A percentile compares a stretch with the other conserved stretches of the same genome.
Evolutionary conservation across 179 eudicot genomes (phyloP).

Genomic region (Nepenthes alata): DNA sequence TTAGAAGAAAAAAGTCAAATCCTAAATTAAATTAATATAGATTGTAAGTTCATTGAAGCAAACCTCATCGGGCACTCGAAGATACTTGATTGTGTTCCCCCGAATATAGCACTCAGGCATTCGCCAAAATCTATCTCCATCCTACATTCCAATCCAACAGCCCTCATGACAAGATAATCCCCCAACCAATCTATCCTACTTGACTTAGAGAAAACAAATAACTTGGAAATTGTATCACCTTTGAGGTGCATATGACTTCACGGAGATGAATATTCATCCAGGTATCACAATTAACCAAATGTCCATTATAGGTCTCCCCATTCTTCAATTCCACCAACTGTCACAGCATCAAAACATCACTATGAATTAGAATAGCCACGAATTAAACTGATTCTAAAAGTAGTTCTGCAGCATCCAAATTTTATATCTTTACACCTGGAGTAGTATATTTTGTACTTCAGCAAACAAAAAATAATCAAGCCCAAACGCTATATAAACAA

Average conservation of each 20-base stretch:
- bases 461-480: neutral
- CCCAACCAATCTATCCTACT: neutral
- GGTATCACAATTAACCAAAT: constrained; percentile 85
- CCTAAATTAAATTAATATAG: no score
- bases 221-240: constrained; percentile 27
- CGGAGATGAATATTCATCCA: constrained; percentile 98
- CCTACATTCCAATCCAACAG: constrained; percentile 28
- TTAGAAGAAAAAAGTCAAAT: no score
- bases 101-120: constrained; percentile 90
- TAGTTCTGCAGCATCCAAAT: neutral
- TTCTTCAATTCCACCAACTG: constrained; percentile 94
- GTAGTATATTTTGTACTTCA: neutral
- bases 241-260: constrained; percentile 89
- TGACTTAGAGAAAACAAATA: neutral
- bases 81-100: constrained; percentile 92
- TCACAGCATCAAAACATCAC: constrained; percentile 8
- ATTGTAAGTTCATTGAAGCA: neutral
- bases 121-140: constrained; percentile 93
- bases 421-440: neutral
- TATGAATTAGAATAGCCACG: neutral
- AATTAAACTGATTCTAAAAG: neutral
- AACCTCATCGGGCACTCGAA: constrained; percentile 96
- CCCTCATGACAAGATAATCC: neutral
- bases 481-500: neutral
- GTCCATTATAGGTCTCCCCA: constrained; percentile 91